Base-by-base conservation (phyloP, 768 basidiomycete genomes). In the Gloeopeniophorella convolvens region DNA sequence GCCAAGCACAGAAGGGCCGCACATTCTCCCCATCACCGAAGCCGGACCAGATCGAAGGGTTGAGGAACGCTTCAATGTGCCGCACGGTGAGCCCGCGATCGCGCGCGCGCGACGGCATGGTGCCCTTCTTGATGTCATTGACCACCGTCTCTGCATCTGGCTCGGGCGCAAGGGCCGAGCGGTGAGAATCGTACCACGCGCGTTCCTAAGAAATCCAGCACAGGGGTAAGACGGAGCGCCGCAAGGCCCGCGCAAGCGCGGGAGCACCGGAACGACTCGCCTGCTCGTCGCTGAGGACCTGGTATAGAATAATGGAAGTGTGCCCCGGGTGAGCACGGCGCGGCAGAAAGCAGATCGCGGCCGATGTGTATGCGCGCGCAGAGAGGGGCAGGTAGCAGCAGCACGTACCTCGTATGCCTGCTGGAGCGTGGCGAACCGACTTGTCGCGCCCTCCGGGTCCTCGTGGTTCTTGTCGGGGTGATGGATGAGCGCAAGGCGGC, bases 111-210 rank as follows among this genome's bases (percentile, higher is more conserved):
- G 78, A 73, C 27, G 78, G 76, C 33, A 75, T 73, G 6, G 68
- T 67, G 13, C 94, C 94, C 50, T 70, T 77, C 43, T 80, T 78
- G 48, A 97, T 84, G 60, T 92, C 87, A 54, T 96, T 84, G 59
- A 91, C 89, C 13, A 95, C 83, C 3, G 75, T 78, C 36, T 85
- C 82, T 36, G 87, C 88, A 64, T 94, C 94, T 34, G 89, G 80
- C 60, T 88, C 86, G 3, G 87, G 86, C 15, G 74, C 71, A 6
- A 92, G 74, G 21, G 87, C 85, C 24, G 85, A 82, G 50, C 84
- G 82, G 65, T 98, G 95, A 4, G 82, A 82, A 67, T 99, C 96
- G 66, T 99, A 99, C 89, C 93, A 99, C 36, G 96, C 93, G 59
- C 96, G 76, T 75, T 98, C 95, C 88, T 95, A 47, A 42, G 37